Evolutionary conservation across 331 rosid species (phyloP).

Genomic region (Acacia pycnantha): DNA sequence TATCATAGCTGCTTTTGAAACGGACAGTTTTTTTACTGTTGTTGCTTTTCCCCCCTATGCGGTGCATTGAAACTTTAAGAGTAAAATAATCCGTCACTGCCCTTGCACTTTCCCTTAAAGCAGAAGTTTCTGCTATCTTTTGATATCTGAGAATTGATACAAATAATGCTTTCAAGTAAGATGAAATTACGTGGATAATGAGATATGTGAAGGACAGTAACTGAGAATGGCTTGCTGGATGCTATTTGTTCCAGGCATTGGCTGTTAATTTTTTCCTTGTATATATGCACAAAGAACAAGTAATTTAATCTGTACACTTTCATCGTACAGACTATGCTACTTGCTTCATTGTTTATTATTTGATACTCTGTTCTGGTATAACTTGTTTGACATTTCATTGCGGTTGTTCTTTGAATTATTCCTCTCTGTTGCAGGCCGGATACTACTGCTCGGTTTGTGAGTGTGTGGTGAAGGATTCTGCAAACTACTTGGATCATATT

Average conservation of each 20-base stretch:
- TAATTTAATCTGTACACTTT: not conserved
- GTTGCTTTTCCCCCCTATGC: not conserved
- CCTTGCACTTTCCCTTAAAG: not conserved
- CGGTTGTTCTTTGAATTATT: slow-evolving; percentile 14
- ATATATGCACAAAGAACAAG: not conserved
- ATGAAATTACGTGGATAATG: not conserved
- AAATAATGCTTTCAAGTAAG: not conserved
- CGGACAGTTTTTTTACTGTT: not conserved
- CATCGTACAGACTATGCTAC: not conserved
- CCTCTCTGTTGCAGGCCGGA: slow-evolving; percentile 75
- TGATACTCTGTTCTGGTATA: not conserved
- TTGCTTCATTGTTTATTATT: slow-evolving; percentile 12
- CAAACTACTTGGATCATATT: slow-evolving; percentile 96
- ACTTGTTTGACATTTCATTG: slow-evolving; percentile 1
- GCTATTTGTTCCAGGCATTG: not conserved
- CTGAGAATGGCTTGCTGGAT: not conserved
- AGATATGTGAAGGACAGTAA: not conserved
- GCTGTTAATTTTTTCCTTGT: not conserved
- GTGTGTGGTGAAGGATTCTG: slow-evolving; percentile 97
- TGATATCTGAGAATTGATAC: not conserved
- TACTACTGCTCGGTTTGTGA: slow-evolving; percentile 94
- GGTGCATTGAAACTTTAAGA: not conserved
- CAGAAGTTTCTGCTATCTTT: not conserved
- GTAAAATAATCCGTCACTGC: too few species aligned
- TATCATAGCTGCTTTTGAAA: not conserved